phyloP scores from a whole-genome alignment of 495 filamentous ascomycete genomes.

The Talaromyces borbonicus region DNA sequence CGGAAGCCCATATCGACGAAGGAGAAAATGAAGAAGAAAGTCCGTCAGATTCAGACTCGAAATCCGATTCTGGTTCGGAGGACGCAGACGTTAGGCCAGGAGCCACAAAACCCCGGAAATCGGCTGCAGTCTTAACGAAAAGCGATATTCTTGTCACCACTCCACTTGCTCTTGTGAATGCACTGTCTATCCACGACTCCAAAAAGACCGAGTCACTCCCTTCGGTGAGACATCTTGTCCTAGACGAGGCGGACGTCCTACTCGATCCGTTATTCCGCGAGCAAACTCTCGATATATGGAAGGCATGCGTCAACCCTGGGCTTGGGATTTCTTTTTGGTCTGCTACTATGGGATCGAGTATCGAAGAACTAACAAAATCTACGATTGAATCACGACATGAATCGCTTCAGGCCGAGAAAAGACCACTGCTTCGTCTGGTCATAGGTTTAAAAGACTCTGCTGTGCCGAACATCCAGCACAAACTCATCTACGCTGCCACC shows the following conservation, averaged over 20 bases:
- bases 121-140: slow-evolving; percentile 42
- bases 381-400: slow-evolving; percentile 46
- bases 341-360: slow-evolving; percentile 89
- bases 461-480: slow-evolving; percentile 81
- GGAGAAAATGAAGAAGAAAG: slow-evolving; percentile 20
- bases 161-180: slow-evolving; percentile 66
- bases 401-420: slow-evolving; percentile 3
- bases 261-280: slow-evolving; percentile 84
- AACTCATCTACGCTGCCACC: slow-evolving; percentile 80
- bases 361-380: slow-evolving; percentile 64
- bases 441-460: slow-evolving; percentile 93
- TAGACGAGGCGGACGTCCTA: slow-evolving; percentile 94
- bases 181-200: slow-evolving; percentile 45
- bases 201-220: slow-evolving; percentile 42
- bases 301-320: slow-evolving; percentile 52
- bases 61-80: slow-evolving; percentile 24
- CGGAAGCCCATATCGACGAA: slow-evolving; percentile 24
- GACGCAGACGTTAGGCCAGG: slow-evolving; percentile 29
- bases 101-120: slow-evolving; percentile 23
- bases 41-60: slow-evolving; percentile 31
- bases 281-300: slow-evolving; percentile 84
- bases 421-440: slow-evolving; percentile 67
- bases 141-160: slow-evolving; percentile 87
- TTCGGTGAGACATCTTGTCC: slow-evolving; percentile 57
- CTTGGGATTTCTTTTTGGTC: slow-evolving; percentile 81